Percentiles rank a stretch among this genome's conserved stretches.
Evolutionary conservation across 345 rosid species (phyloP).

Genomic region (Salix brachista): DNA sequence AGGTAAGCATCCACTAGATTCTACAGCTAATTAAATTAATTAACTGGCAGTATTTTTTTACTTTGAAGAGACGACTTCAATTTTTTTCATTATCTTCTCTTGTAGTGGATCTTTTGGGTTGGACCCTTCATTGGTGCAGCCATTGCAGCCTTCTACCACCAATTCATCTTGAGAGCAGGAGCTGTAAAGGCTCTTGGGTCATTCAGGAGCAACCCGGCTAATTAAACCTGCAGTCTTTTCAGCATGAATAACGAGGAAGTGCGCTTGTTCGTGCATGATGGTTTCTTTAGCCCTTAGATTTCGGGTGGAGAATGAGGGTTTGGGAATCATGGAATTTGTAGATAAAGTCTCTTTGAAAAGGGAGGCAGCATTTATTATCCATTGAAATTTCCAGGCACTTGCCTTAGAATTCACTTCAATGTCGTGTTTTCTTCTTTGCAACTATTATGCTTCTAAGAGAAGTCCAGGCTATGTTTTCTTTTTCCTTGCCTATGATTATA

Average conservation of each 20-base stretch:
- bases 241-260: not conserved
- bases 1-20: slow-evolving; percentile 28
- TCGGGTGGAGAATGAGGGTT: not conserved
- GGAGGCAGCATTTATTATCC: slow-evolving; percentile 16
- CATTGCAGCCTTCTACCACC: slow-evolving; percentile 85
- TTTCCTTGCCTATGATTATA: not conserved
- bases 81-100: not conserved
- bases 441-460: not conserved
- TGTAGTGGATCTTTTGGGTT: slow-evolving; percentile 88
- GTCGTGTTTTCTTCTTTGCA: not conserved
- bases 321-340: slow-evolving; percentile 16
- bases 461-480: not conserved
- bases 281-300: not conserved
- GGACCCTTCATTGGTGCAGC: slow-evolving; percentile 88
- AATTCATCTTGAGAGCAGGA: slow-evolving; percentile 72
- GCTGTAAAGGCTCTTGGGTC: slow-evolving; percentile 81
- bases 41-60: not conserved
- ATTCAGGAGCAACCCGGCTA: slow-evolving; percentile 69
- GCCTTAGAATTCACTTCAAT: slow-evolving; percentile 19
- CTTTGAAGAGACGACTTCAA: not conserved
- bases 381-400: slow-evolving; percentile 13
- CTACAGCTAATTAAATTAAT: not conserved
- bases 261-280: slow-evolving; percentile 10
- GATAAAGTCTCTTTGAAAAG: slow-evolving; percentile 27
- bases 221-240: slow-evolving; percentile 13